Base-by-base conservation (phyloP, 2,329 filamentous ascomycete genomes). In the Nemania diffusa region DNA sequence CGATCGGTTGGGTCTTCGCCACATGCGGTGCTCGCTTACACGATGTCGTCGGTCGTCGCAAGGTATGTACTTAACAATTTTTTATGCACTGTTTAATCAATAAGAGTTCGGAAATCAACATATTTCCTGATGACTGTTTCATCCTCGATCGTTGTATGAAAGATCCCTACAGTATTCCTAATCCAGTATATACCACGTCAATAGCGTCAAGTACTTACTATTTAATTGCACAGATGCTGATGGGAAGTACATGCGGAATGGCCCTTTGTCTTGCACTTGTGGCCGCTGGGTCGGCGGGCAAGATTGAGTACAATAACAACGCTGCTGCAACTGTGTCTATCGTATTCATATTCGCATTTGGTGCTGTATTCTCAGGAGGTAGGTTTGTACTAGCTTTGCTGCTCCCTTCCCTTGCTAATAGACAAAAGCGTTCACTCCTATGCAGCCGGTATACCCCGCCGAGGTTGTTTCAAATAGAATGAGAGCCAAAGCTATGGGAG, bases 321-420 rank as follows among this genome's bases (percentile, higher is more conserved):
- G 74, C 76, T 0, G 78, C 75, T 0, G 78, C 81, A 2, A 79
- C 73, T 24, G 74, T 72, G 24, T 76, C 77, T 9, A 80, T 81
- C 29, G 77, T 77, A 6, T 81, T 80, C 69, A 81, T 81, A 27
- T 81, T 80, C 55, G 59, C 78, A 6, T 81, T 81, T 64, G 79
- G 80, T 5, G 79, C 77, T 20, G 68, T 78, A 6, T 81, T 79
- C 67, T 71, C 73, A 3, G 71, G 66, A 42, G 73, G 73, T 72
- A 68, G 34, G 65, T 66, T 26, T 13, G 42, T 9, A 5, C 20
- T n/a, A 17, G 2, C 26, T 20, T 8, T 15, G 0, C 20, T 22
- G 15, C 7, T 5, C 3, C 8, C 57, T 65, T 1, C 29, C 6
- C 13, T 57, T 29, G 50, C 63, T 67, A 24, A 55, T 32, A 8